Conservation (phyloP, 1,284 basidiomycete genomes). For the Boletus semigastroideus region DNA sequence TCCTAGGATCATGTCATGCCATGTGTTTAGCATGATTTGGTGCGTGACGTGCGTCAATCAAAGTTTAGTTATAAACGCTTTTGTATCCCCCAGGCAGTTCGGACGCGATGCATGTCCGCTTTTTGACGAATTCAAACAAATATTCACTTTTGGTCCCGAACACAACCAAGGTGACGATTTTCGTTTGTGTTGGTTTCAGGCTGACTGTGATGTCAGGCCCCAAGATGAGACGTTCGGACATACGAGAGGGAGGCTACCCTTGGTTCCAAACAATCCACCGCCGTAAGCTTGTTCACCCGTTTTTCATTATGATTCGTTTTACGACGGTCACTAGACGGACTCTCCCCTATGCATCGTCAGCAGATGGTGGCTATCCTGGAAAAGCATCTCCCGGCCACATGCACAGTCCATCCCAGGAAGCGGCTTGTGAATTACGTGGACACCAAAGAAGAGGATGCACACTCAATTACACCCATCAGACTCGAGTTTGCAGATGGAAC, state of each 20-base stretch:
- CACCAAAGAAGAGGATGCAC: background rate
- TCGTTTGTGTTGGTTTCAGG: background rate
- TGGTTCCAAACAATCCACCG: constrained; percentile 14
- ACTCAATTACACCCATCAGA: background rate
- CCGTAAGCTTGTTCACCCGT: constrained; percentile 2
- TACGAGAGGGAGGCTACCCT: constrained; percentile 20
- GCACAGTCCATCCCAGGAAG: constrained; percentile 20
- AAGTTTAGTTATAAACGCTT: no score
- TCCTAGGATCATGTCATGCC: no score
- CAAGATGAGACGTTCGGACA: constrained; percentile 15
- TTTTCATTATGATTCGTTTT: background rate
- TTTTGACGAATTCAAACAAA: constrained; percentile 17
- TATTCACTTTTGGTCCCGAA: background rate
- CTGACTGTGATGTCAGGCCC: background rate
- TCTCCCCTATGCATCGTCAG: constrained; percentile 22
- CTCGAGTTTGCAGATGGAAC: constrained; percentile 25
- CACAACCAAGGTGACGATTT: background rate
- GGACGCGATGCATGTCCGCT: no score
- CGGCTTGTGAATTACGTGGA: constrained; percentile 19
- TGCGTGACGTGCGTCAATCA: no score
- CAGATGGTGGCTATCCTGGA: constrained; percentile 24
- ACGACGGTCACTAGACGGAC: constrained; percentile 3
- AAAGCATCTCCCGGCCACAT: constrained; percentile 20
- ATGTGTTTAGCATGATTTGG: no score
- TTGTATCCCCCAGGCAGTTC: no score